A percentile compares a stretch with the other conserved stretches of the same genome.
Evolutionary conservation across 192 early-diverging fungal genomes (phyloP).

Genomic region (Mortierella antarctica): DNA sequence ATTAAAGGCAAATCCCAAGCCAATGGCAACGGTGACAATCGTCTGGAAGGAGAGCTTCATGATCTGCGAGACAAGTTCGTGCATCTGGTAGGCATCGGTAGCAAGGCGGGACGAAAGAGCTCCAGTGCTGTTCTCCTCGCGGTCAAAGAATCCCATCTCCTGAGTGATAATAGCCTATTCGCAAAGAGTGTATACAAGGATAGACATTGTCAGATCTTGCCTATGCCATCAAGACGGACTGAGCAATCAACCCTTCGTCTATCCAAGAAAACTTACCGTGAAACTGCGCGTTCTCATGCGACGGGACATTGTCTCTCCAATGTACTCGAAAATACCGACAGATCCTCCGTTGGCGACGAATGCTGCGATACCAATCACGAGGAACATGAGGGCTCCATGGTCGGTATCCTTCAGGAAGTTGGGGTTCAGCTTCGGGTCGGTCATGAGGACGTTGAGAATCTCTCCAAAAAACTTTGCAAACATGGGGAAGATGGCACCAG

Average conservation of each 20-base stretch:
- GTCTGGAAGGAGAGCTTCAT: constrained; percentile 64
- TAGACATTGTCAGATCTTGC: background rate
- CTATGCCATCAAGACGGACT: background rate
- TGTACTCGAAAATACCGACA: constrained; percentile 30
- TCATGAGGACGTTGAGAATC: constrained; percentile 1
- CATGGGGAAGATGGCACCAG: constrained; percentile 80
- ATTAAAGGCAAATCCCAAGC: constrained; percentile 60
- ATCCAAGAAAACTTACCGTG: constrained; percentile 11
- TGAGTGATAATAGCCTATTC: constrained; percentile 77
- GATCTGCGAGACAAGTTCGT: constrained; percentile 62
- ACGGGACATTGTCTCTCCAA: constrained; percentile 43
- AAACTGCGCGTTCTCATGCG: constrained; percentile 50
- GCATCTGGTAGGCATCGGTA: constrained; percentile 81
- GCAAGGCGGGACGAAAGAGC: constrained; percentile 85
- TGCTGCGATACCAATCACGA: constrained; percentile 59
- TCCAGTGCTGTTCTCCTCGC: constrained; percentile 75
- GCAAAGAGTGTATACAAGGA: background rate
- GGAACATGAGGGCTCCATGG: constrained; percentile 58
- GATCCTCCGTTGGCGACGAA: constrained; percentile 57
- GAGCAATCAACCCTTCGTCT: background rate
- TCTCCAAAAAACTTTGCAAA: constrained; percentile 77
- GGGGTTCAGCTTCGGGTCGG: background rate
- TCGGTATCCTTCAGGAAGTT: constrained; percentile 41
- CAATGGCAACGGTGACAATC: constrained; percentile 29
- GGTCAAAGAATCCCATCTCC: constrained; percentile 90